Base-by-base conservation (phyloP, 1,284 basidiomycete species). In the Cryptococcus neoformans region DNA sequence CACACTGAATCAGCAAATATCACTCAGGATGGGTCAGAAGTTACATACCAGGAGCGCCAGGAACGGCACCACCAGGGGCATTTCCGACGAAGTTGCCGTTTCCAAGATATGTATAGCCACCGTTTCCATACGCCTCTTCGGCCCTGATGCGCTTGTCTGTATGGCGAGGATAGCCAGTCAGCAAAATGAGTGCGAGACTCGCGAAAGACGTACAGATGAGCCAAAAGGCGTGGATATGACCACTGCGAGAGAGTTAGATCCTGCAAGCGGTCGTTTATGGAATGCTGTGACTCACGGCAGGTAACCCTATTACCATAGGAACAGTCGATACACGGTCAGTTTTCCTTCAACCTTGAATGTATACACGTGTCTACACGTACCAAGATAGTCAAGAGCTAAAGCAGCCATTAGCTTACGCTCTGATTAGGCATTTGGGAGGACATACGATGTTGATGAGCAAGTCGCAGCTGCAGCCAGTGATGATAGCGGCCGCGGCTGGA, bases 381-480 rank as follows among this genome's bases (percentile, higher is more conserved):
- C 46, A 68, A 53, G 21, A 65, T 49, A 16, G 67, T 68, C 53
- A 68, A 54, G 6, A 57, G 47, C 39, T 34, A 44, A 11, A 12
- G 17, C 16, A 35, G 38, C 37, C 21, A 16, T 42, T 12, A 52
- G 21, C 40, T 44, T 16, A 36, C 28, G 3, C n/a, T 6, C 44
- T 1, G 2, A 21, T 21, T 12, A 35, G 16, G 28, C 36, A 8
- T 36, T 34, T 4, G 4, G 3, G 28, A 28, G 28, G 17, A 40
- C 37, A 40, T 44, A 17, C 44, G 37, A 90, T 83, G 78, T 89
- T 90, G 79, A 92, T 90, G 62, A 90, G 81, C 42, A 90, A 80
- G 74, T 90, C 88, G 69, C 87, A 89, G 55, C 83, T 82, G 75
- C 88, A 90, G 28, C 89, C 89, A 1, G 88, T 85, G 62, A 91